Evolutionary conservation across 2,329 filamentous ascomycete genomes (phyloP).

Genomic region (Pyricularia sp.): DNA sequence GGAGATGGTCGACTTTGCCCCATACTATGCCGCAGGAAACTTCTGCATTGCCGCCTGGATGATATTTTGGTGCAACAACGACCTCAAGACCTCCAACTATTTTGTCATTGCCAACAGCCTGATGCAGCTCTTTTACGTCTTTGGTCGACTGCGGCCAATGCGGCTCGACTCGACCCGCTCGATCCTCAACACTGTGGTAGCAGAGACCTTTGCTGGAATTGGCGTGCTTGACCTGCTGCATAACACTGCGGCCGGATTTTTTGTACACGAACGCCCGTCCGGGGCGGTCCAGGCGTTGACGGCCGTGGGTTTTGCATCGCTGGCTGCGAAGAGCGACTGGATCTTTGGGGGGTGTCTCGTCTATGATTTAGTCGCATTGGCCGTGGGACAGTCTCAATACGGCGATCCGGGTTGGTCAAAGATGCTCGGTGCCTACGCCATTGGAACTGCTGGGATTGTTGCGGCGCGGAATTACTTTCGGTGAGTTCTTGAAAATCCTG

Average conservation of each 20-base stretch:
- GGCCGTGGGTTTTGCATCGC: slow-evolving; percentile 36
- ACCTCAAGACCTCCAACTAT: slow-evolving; percentile 36
- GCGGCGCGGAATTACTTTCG: slow-evolving; percentile 35
- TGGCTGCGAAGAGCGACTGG: slow-evolving; percentile 40
- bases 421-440: slow-evolving; percentile 36
- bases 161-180: slow-evolving; percentile 33
- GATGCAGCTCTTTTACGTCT: slow-evolving; percentile 40
- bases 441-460: slow-evolving; percentile 38
- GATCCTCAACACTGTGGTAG: slow-evolving; percentile 43
- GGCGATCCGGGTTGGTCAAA: slow-evolving; percentile 32
- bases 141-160: slow-evolving; percentile 31
- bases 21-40: slow-evolving; percentile 42
- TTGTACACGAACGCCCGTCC: slow-evolving; percentile 31
- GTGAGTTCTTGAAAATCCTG: slow-evolving; percentile 18
- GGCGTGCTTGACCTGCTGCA: slow-evolving; percentile 46
- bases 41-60: slow-evolving; percentile 43
- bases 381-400: slow-evolving; percentile 35
- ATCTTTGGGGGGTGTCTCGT: slow-evolving; percentile 46
- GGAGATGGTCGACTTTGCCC: slow-evolving; percentile 39
- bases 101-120: slow-evolving; percentile 44
- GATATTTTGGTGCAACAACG: slow-evolving; percentile 45
- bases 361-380: slow-evolving; percentile 42
- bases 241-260: slow-evolving; percentile 44
- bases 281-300: slow-evolving; percentile 36
- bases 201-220: slow-evolving; percentile 48